Conservation (phyloP, 2,329 filamentous ascomycete genomes). For the Penicillium sp. region DNA sequence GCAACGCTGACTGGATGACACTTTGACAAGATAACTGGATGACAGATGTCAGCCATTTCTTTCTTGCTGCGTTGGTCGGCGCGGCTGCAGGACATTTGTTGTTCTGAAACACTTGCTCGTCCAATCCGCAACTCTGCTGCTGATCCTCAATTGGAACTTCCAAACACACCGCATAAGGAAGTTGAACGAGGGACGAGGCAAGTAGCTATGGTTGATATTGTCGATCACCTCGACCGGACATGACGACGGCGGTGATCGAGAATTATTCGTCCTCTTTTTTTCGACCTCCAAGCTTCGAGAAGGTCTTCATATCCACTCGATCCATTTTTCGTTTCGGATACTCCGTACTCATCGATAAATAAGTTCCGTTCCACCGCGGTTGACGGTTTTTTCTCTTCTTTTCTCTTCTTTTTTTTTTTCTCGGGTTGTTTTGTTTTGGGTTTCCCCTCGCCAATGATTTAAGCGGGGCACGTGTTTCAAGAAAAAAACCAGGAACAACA, state of each 20-base stretch:
- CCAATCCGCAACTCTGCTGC: slow-evolving; percentile 16
- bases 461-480: slow-evolving; percentile 4
- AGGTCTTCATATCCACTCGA: slow-evolving; percentile 23
- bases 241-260: background rate
- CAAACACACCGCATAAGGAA: slow-evolving; percentile 16
- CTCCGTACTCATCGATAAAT: background rate
- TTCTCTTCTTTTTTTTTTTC: slow-evolving; percentile 2
- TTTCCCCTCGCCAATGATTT: background rate
- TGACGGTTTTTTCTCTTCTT: slow-evolving; percentile 4
- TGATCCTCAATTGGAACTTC: background rate
- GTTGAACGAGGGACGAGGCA: background rate
- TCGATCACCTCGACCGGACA: background rate
- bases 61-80: slow-evolving; percentile 12
- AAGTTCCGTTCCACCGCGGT: background rate
- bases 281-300: slow-evolving; percentile 18
- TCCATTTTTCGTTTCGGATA: slow-evolving; percentile 14
- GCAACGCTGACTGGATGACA: background rate
- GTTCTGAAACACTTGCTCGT: slow-evolving; percentile 20
- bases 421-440: slow-evolving; percentile 8
- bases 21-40: background rate
- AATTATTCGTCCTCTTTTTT: background rate
- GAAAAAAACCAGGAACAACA: background rate
- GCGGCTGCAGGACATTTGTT: slow-evolving; percentile 12
- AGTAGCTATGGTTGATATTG: background rate
- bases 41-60: slow-evolving; percentile 3